Percentiles rank a stretch among this genome's conserved stretches.
phyloP scores from a whole-genome alignment of 345 rosid genomes.

The Anastatica hierochuntica region DNA sequence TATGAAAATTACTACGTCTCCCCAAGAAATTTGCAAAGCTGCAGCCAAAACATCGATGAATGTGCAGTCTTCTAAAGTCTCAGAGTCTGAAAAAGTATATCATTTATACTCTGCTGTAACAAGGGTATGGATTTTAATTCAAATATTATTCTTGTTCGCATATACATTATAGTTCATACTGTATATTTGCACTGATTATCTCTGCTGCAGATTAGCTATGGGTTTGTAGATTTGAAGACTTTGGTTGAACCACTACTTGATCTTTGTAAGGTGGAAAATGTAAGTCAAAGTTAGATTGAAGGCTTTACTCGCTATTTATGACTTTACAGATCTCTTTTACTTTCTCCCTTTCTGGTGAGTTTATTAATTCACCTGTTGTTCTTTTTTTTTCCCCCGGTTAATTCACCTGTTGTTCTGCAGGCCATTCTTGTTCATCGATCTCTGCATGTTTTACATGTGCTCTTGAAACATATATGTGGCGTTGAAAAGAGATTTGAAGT shows the following conservation, averaged over 20 bases:
- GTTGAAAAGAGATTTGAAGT: conserved; percentile 31
- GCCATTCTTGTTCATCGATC: conserved; percentile 48
- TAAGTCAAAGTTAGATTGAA: conserved; percentile 27
- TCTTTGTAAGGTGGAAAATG: conserved; percentile 55
- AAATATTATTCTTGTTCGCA: neutral
- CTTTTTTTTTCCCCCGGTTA: no score
- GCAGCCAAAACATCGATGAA: conserved; percentile 22
- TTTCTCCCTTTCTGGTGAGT: conserved; percentile 6
- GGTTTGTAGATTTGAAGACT: conserved; percentile 47
- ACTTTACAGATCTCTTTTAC: neutral
- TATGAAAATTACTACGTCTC: conserved; percentile 28
- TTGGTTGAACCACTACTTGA: conserved; percentile 57
- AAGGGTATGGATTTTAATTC: conserved; percentile 47
- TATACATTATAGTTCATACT: neutral
- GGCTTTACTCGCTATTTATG: no score
- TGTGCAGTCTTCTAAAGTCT: conserved; percentile 22
- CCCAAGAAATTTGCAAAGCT: conserved; percentile 19
- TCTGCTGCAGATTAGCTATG: conserved; percentile 52
- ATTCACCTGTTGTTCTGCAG: conserved; percentile 46
- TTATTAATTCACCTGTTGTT: conserved; percentile 3
- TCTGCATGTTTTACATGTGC: conserved; percentile 42
- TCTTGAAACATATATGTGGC: conserved; percentile 52
- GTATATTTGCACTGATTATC: neutral
- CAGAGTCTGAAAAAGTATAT: conserved; percentile 48
- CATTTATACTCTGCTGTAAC: conserved; percentile 37